phyloP scores from a whole-genome alignment of 2,329 filamentous ascomycete species.

The Trichoderma koningii region DNA sequence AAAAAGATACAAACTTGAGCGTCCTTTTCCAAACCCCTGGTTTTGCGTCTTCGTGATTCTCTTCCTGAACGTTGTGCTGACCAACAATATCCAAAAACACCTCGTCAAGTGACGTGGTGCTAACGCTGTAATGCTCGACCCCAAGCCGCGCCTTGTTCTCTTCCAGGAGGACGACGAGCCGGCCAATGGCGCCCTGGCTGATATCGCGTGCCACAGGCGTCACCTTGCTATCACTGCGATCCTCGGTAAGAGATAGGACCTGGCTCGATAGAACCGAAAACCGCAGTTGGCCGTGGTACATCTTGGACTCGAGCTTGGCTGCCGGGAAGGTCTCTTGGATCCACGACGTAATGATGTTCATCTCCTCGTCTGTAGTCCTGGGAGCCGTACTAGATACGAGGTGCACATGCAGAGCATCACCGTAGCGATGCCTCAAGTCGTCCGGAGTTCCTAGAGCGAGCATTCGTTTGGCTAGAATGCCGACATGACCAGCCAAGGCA shows the following conservation, averaged over 20 bases:
- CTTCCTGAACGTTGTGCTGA: constrained; percentile 76
- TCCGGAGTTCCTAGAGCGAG: constrained; percentile 78
- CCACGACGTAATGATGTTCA: constrained; percentile 67
- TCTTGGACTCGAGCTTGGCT: constrained; percentile 70
- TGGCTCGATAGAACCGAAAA: constrained; percentile 69
- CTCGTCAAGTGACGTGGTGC: constrained; percentile 84
- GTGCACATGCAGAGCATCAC: constrained; percentile 79
- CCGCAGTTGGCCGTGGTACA: constrained; percentile 83
- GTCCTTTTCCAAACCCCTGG: constrained; percentile 29
- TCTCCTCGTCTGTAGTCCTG: constrained; percentile 68
- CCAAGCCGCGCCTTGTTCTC: constrained; percentile 67
- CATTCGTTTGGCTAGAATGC: constrained; percentile 85
- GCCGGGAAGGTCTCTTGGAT: constrained; percentile 61
- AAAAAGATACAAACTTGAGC: constrained; percentile 3
- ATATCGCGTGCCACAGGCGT: constrained; percentile 31
- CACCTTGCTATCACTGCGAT: constrained; percentile 33
- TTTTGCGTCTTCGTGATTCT: constrained; percentile 51
- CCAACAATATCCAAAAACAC: constrained; percentile 87
- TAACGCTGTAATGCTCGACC: constrained; percentile 84
- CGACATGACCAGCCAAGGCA: constrained; percentile 78
- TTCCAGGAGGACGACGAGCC: constrained; percentile 73
- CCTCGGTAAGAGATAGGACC: constrained; percentile 37
- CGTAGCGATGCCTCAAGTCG: constrained; percentile 71
- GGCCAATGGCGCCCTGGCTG: constrained; percentile 60
- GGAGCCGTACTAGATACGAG: constrained; percentile 75